Evolutionary conservation across 2,329 filamentous ascomycete genomes (phyloP).

Genomic region (Ceratocystiopsis sp.): DNA sequence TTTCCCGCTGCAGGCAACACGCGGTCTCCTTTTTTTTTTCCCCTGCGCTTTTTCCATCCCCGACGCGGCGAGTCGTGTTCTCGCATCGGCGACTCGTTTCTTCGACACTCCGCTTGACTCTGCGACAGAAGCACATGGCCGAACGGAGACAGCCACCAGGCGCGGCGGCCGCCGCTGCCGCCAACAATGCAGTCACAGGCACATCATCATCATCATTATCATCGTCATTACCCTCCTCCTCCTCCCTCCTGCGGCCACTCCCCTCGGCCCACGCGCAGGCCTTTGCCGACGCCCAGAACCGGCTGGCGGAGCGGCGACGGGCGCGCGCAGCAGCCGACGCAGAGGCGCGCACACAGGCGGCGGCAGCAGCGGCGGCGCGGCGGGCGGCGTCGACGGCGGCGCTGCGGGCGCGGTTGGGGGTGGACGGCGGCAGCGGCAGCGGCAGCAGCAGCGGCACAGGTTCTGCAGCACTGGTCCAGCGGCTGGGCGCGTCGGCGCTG

Average conservation of each 20-base stretch:
- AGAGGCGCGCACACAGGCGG: constrained; percentile 36
- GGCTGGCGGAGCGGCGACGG: constrained; percentile 64
- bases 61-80: no score
- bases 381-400: constrained; percentile 15
- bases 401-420: constrained; percentile 22
- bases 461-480: constrained; percentile 20
- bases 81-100: no score
- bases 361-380: constrained; percentile 13
- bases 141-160: constrained; percentile 4
- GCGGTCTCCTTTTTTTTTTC: no score
- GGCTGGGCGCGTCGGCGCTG: constrained; percentile 37
- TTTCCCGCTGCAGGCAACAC: no score
- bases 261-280: constrained; percentile 14
- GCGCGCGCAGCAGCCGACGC: constrained; percentile 60
- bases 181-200: no score
- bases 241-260: no score
- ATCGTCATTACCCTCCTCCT: no score
- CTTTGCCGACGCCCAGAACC: constrained; percentile 80
- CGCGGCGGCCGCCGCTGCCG: neutral
- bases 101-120: no score
- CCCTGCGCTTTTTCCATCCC: no score
- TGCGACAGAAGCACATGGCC: neutral
- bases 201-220: no score
- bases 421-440: neutral
- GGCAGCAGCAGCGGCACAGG: neutral